Base-by-base conservation (phyloP, 208 protist species). In the Acanthamoeba royreba region DNA sequence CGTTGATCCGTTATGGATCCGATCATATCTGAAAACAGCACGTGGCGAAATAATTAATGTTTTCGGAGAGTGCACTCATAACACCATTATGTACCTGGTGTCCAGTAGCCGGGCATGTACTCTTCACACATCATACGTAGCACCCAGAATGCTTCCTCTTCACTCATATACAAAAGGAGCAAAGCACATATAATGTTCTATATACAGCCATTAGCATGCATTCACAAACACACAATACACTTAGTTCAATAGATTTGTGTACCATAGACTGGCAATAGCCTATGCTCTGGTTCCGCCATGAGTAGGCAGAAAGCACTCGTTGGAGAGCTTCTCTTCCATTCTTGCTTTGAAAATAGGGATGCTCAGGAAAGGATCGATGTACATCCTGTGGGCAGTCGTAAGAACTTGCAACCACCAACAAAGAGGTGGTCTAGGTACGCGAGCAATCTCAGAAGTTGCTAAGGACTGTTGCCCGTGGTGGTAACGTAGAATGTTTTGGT, bases 141-240 rank as follows among this genome's bases (percentile, higher is more conserved):
- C 3, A 97, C 8, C 96, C 96, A 97, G 85, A 97, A 97, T n/a
- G 96, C 89, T 87, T 97, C 95, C 38, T 97, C 96, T 74, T 97
- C 96, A 8, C 92, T 81, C 25, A 95, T 92, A 17, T 94, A 85
- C 43, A 96, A 88, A 4, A 97, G 46, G 1, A 97, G 28, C 9
- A 94, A 69, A 4, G 93, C 96, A 28, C 89, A 95, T 35, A 97
- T 95, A n/a, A 97, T 90, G 58, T 97, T 97, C 87, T 92, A 31
- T n/a, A 4, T 1, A 11, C 4, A 11, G 11, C 3, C 13, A 42
- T 40, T 0, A 0, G n/a, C n/a, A n/a, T n/a, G n/a, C n/a, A n/a
- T n/a, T n/a, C 22, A 87, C 15, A 11, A 63, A 40, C 5, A 53
- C 5, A 63, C n/a, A 38, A 61, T 17, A 38, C n/a, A 0, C 0